Evolutionary conservation across 2,329 filamentous ascomycete species (phyloP), one percentile per base, ranked within the genome.

Genomic region (Didymella glomerata): DNA sequence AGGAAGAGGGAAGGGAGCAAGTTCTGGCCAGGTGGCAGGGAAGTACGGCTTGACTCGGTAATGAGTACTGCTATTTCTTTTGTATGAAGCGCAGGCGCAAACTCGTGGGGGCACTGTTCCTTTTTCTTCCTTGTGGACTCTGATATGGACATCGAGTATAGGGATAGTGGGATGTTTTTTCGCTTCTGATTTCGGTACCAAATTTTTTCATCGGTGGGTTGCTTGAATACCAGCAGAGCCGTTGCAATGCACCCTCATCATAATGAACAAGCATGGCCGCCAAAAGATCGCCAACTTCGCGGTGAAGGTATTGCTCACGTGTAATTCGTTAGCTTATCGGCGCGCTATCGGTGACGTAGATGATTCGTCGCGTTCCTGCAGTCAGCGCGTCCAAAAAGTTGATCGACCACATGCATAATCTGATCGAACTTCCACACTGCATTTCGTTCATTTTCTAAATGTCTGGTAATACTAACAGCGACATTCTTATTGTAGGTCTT

Each of bases 401-500:
- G 40, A 54, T 44, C 38, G 27, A 42, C 47, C 50, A 47, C 41
- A 42, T 47, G 51, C 50, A 50, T 50, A 46, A 47, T 42, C 32
- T 47, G 41, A 54, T 54, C 16, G 14, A 38, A 51, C 46, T 30
- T 50, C 32, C 13, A 18, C 56, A 30, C n/a, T 9, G 28, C 13
- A n/a, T 50, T 40, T 22, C 14, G 1, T 30, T 24, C 27, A 8
- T 46, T 38, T 34, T 45, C 42, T 63, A 55, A n/a, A 76, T 76
- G 74, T 72, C 74, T 48, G 69, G 70, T 48, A 76, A 76, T 41
- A 84, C 80, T 22, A 84, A 83, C 68, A 80, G 79, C 7, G 84
- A 88, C 66, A 85, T 87, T 54, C 82, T 85, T 74, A 73, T 86
- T 57, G 85, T 86, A 76, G 75, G 82, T 80, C 4, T n/a, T 11